Percentiles rank a stretch among this genome's conserved stretches.
These are phyloP conservation scores for Pholiota microspora DNA, from an alignment of 768 basidiomycete species.

Conservation along the genomic window DNA sequence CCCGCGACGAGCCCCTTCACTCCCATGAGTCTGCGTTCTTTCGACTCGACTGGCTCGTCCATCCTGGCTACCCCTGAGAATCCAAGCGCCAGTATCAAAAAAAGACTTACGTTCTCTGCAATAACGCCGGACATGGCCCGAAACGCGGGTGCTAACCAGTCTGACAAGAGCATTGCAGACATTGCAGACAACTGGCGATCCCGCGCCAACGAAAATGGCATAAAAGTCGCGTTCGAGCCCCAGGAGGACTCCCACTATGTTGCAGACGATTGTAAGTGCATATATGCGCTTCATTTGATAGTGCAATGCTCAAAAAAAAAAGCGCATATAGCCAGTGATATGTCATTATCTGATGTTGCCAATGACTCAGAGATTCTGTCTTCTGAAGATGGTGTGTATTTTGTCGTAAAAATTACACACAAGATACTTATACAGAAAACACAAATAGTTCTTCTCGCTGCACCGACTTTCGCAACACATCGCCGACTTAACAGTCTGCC, in stretches of 20 bases:
- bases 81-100: conserved; percentile 35
- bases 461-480: conserved; percentile 49
- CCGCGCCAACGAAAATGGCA: conserved; percentile 68
- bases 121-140: conserved; percentile 44
- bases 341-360: conserved; percentile 43
- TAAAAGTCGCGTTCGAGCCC: conserved; percentile 52
- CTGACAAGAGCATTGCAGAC: conserved; percentile 52
- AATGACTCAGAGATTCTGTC: conserved; percentile 45
- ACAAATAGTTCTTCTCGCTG: conserved; percentile 39
- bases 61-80: conserved; percentile 62
- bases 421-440: conserved; percentile 1
- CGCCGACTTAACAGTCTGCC: conserved; percentile 25
- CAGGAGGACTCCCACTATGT: conserved; percentile 48
- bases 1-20: conserved; percentile 66
- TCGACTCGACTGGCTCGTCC: conserved; percentile 51
- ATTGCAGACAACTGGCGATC: conserved; percentile 71
- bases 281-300: conserved; percentile 16
- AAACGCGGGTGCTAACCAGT: conserved; percentile 24
- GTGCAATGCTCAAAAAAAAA: conserved; percentile 25
- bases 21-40: conserved; percentile 66
- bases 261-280: conserved; percentile 44
- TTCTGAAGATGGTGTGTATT: conserved; percentile 46
- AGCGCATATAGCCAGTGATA: conserved; percentile 53
- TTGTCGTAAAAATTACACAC: neutral
- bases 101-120: conserved; percentile 33